phyloP scores from a whole-genome alignment of 176 grass and related monocot species.

The Guadua angustifolia region DNA sequence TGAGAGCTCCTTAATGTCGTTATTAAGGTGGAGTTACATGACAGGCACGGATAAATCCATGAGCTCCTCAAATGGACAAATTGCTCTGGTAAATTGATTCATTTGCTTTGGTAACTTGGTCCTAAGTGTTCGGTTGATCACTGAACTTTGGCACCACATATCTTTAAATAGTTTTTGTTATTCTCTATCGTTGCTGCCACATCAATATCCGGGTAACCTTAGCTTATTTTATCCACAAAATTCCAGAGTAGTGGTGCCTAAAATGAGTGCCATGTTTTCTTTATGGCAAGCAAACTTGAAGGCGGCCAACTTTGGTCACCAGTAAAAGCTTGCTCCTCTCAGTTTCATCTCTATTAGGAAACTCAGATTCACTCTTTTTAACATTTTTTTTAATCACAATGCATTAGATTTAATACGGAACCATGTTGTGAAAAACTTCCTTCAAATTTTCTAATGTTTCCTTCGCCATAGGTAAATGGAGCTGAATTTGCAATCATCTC shows the following conservation, averaged over 20 bases:
- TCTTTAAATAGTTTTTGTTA: not conserved
- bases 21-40: slow-evolving; percentile 96
- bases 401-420: slow-evolving; percentile 36
- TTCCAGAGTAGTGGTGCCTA: slow-evolving; percentile 26
- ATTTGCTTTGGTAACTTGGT: slow-evolving; percentile 37
- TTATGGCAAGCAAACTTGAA: slow-evolving; percentile 36
- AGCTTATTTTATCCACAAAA: slow-evolving; percentile 23
- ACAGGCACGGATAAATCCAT: slow-evolving; percentile 91
- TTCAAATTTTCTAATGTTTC: slow-evolving; percentile 25
- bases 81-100: slow-evolving; percentile 66
- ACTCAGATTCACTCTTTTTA: not conserved
- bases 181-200: slow-evolving; percentile 30
- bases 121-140: slow-evolving; percentile 35
- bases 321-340: not conserved
- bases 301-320: not conserved
- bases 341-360: slow-evolving; percentile 26
- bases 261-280: slow-evolving; percentile 36
- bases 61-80: slow-evolving; percentile 75
- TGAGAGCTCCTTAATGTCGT: slow-evolving; percentile 81
- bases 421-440: not conserved
- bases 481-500: slow-evolving; percentile 85
- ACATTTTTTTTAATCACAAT: too few species aligned
- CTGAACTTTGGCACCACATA: slow-evolving; percentile 28
- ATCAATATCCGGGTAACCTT: not conserved
- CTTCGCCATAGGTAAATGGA: slow-evolving; percentile 67